phyloP scores from a whole-genome alignment of 331 rosid genomes.

The Saraca asoca region DNA sequence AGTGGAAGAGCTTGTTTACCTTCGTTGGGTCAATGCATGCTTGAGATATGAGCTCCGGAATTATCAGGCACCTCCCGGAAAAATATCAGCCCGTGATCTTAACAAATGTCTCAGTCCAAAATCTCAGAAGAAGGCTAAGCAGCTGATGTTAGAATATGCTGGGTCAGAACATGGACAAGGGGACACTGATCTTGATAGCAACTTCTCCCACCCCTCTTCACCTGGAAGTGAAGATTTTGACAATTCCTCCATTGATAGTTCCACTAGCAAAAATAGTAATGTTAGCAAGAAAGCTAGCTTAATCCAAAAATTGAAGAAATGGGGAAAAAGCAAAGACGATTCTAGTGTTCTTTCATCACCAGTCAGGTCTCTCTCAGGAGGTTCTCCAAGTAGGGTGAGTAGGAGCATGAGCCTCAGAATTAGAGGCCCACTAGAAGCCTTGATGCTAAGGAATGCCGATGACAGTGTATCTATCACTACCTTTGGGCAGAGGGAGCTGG shows the following conservation, averaged over 20 bases:
- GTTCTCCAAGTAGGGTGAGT: constrained; percentile 68
- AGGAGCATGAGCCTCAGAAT: constrained; percentile 55
- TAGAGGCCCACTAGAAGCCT: constrained; percentile 68
- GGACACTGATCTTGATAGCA: constrained; percentile 86
- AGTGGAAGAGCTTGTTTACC: constrained; percentile 94
- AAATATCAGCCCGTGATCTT: constrained; percentile 83
- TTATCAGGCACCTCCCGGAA: constrained; percentile 75
- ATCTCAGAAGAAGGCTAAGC: constrained; percentile 84
- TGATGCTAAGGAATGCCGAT: constrained; percentile 77
- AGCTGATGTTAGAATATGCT: constrained; percentile 82
- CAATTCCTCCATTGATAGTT: constrained; percentile 78
- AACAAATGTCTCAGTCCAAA: constrained; percentile 76
- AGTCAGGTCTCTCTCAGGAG: constrained; percentile 62
- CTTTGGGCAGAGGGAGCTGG: constrained; percentile 69
- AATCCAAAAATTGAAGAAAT: constrained; percentile 76
- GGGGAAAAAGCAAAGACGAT: constrained; percentile 92
- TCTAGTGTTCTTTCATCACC: constrained; percentile 66
- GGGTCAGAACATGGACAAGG: constrained; percentile 96
- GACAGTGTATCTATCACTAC: constrained; percentile 76
- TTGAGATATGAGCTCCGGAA: constrained; percentile 83
- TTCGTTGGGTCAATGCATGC: constrained; percentile 97
- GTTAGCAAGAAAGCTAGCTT: constrained; percentile 73
- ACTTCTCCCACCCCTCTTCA: constrained; percentile 87
- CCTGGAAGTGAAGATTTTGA: constrained; percentile 96
- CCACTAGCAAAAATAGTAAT: constrained; percentile 57